Evolutionary conservation across 305 asterid genomes (phyloP), one percentile per base, ranked within the genome.

Genomic region (Salvia sclarea): DNA sequence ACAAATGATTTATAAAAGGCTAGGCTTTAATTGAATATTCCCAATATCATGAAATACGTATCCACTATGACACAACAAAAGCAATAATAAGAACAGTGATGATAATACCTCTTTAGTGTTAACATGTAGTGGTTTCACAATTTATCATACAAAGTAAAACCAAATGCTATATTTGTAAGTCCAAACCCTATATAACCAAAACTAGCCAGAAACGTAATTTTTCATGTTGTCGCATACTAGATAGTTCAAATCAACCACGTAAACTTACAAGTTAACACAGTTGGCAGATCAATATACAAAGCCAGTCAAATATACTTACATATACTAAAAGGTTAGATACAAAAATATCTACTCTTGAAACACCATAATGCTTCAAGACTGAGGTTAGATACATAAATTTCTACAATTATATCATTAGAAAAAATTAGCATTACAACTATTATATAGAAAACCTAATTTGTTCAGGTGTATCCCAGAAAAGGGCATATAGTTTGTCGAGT

Each of bases 1-100:
- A 55, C 53, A 55, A 63, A 30, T 52, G 55, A 49, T 40, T 16
- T 47, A n/a, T 5, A 38, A 48, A 22, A 12, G 45, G 8, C 20
- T 48, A 43, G 9, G 11, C 28, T 10, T 69, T 48, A n/a, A 47
- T 21, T 48, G 14, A 18, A 8, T 33, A 37, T 33, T 58, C 33
- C 64, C 5, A 8, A 58, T 20, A 31, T 13, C 25, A 13, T 16
- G 11, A 16, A n/a, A 14, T 25, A 20, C 17, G 48, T 70, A 21
- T 21, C 54, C 24, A 70, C 49, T 11, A 47, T 31, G 61, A 61
- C 54, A 49, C 60, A 21, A 49, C 35, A 31, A 70, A 31, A 70
- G 30, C 44, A 64, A 25, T 11, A 50, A 50, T 50, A 17, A 50
- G 24, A 59, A 35, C 13, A 69, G 33, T 25, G 24, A 25, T 5